phyloP scores from a whole-genome alignment of 2,329 filamentous ascomycete genomes.

The Aspergillus uvarum region DNA sequence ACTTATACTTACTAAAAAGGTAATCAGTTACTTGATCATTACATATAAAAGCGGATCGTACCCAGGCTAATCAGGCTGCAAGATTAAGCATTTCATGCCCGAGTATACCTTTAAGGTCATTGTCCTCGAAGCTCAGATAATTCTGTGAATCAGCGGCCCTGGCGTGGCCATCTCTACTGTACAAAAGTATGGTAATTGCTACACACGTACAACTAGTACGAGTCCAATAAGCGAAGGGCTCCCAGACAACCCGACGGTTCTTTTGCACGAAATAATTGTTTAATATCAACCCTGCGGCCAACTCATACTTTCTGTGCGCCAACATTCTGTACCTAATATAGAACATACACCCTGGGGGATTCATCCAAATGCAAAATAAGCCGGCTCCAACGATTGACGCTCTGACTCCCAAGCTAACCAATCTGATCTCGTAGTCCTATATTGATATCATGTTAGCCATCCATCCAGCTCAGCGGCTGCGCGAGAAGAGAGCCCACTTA shows the following conservation, averaged over 20 bases:
- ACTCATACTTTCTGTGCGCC: background rate
- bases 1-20: too few species aligned
- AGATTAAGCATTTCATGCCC: too few species aligned
- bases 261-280: background rate
- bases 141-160: too few species aligned
- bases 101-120: too few species aligned
- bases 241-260: background rate
- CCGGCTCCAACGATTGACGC: slow-evolving; percentile 66
- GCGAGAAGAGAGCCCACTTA: slow-evolving; percentile 50
- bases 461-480: background rate
- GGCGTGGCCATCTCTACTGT: too few species aligned
- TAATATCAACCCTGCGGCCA: background rate
- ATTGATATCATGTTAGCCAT: slow-evolving; percentile 3
- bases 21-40: too few species aligned
- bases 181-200: too few species aligned
- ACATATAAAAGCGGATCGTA: too few species aligned
- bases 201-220: too few species aligned
- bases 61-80: too few species aligned
- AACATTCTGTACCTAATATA: background rate
- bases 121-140: too few species aligned
- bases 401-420: slow-evolving; percentile 95
- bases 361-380: slow-evolving; percentile 58
- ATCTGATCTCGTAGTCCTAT: slow-evolving; percentile 87
- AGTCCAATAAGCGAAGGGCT: background rate
- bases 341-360: background rate